phyloP scores from a whole-genome alignment of 306 rosid genomes.

The peach (Prunus persica) region DNA sequence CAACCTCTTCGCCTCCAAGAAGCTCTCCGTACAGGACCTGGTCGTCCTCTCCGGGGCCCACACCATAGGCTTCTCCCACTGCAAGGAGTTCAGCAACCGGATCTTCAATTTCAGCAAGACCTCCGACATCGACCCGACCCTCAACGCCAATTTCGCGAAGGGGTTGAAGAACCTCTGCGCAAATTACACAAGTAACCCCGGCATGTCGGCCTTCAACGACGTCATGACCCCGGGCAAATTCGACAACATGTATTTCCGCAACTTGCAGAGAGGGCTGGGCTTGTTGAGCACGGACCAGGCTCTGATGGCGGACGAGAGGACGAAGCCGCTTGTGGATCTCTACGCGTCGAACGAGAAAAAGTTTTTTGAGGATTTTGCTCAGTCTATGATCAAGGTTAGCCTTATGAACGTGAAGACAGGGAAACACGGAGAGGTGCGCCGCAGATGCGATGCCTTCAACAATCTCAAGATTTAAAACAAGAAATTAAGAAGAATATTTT shows the following conservation, averaged over 20 bases:
- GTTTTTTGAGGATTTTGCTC: slow-evolving; percentile 42
- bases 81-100: slow-evolving; percentile 37
- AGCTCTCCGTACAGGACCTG: slow-evolving; percentile 34
- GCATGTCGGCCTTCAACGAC: slow-evolving; percentile 46
- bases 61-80: slow-evolving; percentile 51
- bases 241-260: slow-evolving; percentile 38
- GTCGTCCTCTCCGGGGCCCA: slow-evolving; percentile 44
- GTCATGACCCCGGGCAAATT: slow-evolving; percentile 45
- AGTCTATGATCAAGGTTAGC: slow-evolving; percentile 32
- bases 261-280: slow-evolving; percentile 37
- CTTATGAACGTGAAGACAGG: slow-evolving; percentile 26
- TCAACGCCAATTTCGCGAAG: slow-evolving; percentile 20
- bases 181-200: slow-evolving; percentile 22
- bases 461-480: background rate
- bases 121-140: slow-evolving; percentile 24
- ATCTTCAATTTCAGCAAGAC: slow-evolving; percentile 38
- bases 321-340: slow-evolving; percentile 36
- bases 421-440: slow-evolving; percentile 34
- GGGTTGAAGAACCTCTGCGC: slow-evolving; percentile 40
- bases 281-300: slow-evolving; percentile 32
- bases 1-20: slow-evolving; percentile 19
- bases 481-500: background rate
- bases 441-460: slow-evolving; percentile 45
- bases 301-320: slow-evolving; percentile 27
- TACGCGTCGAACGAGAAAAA: slow-evolving; percentile 29